Evolutionary conservation across 1,139 yeast genomes (phyloP).

Genomic region (Yamadazyma diospyri): DNA sequence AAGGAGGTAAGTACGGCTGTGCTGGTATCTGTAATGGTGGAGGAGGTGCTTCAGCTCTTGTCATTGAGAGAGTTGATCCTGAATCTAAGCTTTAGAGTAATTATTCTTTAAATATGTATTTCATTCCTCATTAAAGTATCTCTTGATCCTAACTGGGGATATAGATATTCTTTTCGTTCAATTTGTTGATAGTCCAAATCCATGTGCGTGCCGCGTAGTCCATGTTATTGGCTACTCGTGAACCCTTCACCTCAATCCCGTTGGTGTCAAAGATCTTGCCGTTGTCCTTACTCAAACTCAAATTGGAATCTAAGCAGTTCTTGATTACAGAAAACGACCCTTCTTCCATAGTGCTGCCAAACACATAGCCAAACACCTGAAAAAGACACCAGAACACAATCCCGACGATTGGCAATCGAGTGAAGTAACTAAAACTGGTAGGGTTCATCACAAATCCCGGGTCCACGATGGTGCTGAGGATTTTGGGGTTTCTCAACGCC

Average conservation of each 20-base stretch:
- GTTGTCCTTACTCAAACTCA: constrained; percentile 52
- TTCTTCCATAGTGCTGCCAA: constrained; percentile 70
- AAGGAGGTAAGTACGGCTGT: constrained; percentile 83
- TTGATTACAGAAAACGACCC: constrained; percentile 67
- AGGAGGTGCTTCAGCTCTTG: constrained; percentile 80
- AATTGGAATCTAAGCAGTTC: constrained; percentile 56
- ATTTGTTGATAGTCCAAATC: constrained; percentile 76
- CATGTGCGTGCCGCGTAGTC: constrained; percentile 69
- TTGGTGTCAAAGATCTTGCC: constrained; percentile 67
- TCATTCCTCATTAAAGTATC: constrained; percentile 1
- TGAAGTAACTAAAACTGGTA: constrained; percentile 69
- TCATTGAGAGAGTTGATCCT: constrained; percentile 27
- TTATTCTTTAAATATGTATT: too few relatives aligned
- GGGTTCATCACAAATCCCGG: constrained; percentile 88
- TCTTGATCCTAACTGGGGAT: constrained; percentile 13
- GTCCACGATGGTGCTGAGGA: constrained; percentile 66
- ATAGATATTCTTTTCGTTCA: constrained; percentile 46
- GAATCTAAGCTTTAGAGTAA: constrained; percentile 22
- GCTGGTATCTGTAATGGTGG: constrained; percentile 99
- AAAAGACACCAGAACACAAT: constrained; percentile 65
- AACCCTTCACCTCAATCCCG: constrained; percentile 54
- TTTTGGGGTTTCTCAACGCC: constrained; percentile 62
- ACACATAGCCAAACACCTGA: constrained; percentile 60
- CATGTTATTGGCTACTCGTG: constrained; percentile 55
- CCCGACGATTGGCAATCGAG: constrained; percentile 74